Conservation (phyloP, 306 rosid species). For the Sesbania bispinosa region DNA sequence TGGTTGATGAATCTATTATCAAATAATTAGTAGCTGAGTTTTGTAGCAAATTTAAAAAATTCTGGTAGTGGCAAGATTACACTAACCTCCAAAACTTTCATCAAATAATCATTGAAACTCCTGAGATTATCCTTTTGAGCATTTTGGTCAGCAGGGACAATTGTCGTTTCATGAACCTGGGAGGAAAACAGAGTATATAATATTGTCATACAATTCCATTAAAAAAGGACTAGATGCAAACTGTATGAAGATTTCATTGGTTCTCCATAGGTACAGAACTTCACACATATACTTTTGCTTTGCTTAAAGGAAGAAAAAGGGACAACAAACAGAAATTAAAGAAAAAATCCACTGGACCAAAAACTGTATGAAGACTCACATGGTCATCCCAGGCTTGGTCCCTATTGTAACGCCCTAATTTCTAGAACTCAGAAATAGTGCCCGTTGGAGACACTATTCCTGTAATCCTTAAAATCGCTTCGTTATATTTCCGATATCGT, state of each 20-base stretch:
- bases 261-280: slow-evolving; percentile 8
- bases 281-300: neutral
- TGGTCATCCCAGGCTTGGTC: no score
- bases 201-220: slow-evolving; percentile 26
- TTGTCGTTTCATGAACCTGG: slow-evolving; percentile 99
- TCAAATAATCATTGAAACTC: slow-evolving; percentile 89
- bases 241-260: neutral
- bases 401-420: no score
- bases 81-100: slow-evolving; percentile 94
- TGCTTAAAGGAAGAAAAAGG: slow-evolving; percentile 6
- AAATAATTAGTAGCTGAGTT: no score
- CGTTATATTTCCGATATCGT: no score
- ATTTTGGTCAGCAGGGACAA: slow-evolving; percentile 94
- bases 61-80: slow-evolving; percentile 10
- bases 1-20: no score
- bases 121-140: slow-evolving; percentile 95
- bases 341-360: no score
- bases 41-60: no score
- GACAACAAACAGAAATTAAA: slow-evolving; percentile 3
- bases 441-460: no score
- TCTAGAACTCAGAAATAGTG: no score
- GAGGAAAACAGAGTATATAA: slow-evolving; percentile 13
- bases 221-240: neutral
- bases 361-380: no score
- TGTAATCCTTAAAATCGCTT: no score